Evolutionary conservation across 345 rosid species (phyloP).

Genomic region (Eutrema heterophyllum): DNA sequence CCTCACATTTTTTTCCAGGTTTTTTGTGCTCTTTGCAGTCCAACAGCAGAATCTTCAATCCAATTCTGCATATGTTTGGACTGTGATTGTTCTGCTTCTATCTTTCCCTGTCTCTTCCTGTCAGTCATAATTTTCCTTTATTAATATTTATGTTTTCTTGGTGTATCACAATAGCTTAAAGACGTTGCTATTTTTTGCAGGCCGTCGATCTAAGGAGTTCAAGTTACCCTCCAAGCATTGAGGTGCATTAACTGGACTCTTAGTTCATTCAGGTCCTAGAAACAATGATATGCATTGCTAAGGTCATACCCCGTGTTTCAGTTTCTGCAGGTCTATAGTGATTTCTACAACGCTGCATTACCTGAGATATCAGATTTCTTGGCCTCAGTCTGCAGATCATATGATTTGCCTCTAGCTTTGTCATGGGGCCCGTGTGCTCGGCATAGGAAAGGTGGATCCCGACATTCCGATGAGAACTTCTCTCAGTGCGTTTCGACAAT

Average conservation of each 20-base stretch:
- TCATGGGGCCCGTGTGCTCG: conserved; percentile 70
- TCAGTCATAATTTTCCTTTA: background rate
- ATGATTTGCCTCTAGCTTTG: conserved; percentile 71
- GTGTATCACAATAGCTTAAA: conserved; percentile 8
- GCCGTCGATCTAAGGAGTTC: conserved; percentile 79
- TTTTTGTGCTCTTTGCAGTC: background rate
- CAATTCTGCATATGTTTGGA: background rate
- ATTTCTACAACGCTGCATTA: conserved; percentile 45
- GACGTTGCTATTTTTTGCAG: conserved; percentile 41
- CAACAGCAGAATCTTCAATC: background rate
- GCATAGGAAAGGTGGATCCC: conserved; percentile 65
- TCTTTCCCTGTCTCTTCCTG: background rate
- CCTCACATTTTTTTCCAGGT: too few species aligned
- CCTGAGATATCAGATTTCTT: conserved; percentile 53
- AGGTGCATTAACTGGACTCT: conserved; percentile 38
- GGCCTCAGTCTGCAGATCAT: conserved; percentile 50
- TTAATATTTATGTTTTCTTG: background rate
- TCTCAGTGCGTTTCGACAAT: conserved; percentile 56
- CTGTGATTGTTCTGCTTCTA: background rate
- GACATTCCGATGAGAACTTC: conserved; percentile 59
- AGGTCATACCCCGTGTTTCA: conserved; percentile 23
- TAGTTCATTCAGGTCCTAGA: background rate
- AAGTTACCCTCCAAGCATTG: conserved; percentile 41
- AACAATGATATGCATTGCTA: conserved; percentile 20
- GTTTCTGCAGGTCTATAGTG: conserved; percentile 49